phyloP scores from a whole-genome alignment of 306 rosid species.

The Carpinus viminea region DNA sequence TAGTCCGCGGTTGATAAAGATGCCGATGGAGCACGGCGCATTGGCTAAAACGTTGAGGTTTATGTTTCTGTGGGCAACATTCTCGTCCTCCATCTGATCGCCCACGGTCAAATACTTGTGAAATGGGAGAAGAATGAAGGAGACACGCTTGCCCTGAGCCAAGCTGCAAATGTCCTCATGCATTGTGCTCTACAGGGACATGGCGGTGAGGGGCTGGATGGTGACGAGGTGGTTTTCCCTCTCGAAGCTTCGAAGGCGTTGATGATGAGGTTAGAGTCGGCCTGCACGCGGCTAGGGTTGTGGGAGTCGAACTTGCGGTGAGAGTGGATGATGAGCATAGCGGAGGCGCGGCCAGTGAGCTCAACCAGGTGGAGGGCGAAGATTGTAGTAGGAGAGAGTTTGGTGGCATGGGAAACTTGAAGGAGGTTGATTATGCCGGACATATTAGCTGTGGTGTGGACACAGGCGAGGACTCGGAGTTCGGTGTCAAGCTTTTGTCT shows the following conservation, averaged over 20 bases:
- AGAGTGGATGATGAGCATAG: slow-evolving; percentile 32
- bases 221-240: slow-evolving; percentile 14
- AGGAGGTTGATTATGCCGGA: slow-evolving; percentile 25
- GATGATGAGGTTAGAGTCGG: slow-evolving; percentile 26
- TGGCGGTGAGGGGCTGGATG: slow-evolving; percentile 7
- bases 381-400: slow-evolving; percentile 25
- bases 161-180: slow-evolving; percentile 39
- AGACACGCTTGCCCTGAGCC: slow-evolving; percentile 29
- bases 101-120: slow-evolving; percentile 25
- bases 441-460: slow-evolving; percentile 33
- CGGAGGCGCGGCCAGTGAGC: slow-evolving; percentile 22
- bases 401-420: slow-evolving; percentile 28
- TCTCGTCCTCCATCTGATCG: slow-evolving; percentile 9
- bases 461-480: slow-evolving; percentile 42
- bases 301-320: neutral
- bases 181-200: slow-evolving; percentile 33
- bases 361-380: slow-evolving; percentile 42
- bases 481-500: slow-evolving; percentile 36
- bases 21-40: slow-evolving; percentile 43
- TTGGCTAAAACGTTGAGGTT: slow-evolving; percentile 25
- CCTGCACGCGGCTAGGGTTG: slow-evolving; percentile 18
- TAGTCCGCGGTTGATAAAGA: slow-evolving; percentile 35
- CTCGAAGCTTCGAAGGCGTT: slow-evolving; percentile 5
- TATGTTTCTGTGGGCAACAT: slow-evolving; percentile 6
- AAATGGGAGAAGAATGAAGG: slow-evolving; percentile 39